Evolutionary conservation across 495 filamentous ascomycete genomes (phyloP), one percentile per base, ranked within the genome.

Genomic region (Daldinia vernicosa): DNA sequence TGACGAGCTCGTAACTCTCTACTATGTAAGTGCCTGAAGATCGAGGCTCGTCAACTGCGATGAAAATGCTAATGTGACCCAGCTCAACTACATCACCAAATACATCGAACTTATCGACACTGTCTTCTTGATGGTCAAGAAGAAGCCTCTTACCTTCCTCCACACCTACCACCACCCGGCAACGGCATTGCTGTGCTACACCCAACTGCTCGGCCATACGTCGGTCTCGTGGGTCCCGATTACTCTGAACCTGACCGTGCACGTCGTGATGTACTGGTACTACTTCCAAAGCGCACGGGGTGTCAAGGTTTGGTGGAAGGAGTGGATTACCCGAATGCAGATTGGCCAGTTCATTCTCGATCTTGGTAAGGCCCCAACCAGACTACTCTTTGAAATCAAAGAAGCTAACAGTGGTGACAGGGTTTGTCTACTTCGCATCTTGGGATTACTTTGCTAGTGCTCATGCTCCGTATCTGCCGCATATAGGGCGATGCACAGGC

Each of bases 381-480:
- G 19, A 47, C 43, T 15, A 47, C 7, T 11, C 3, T 47, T 47
- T 22, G 32, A 39, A 14, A 26, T 32, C 22, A 4, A 12, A 33
- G 11, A 17, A 26, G 40, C 67, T 70, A 72, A 80, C 52, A 74
- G 12, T 7, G 12, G 7, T 7, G 17, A 19, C 71, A 93, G 90
- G 88, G 66, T 96, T 95, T 82, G 91, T 97, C 76, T 97, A 97
- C 85, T 96, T 93, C 71, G 95, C 95, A 60, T 95, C 94, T 33
- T 97, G 92, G 82, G 95, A 91, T 68, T 97, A 96, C 84, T 94
- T 94, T 87, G 88, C 91, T 75, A 92, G 89, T 66, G 91, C 90
- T 73, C 97, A 98, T 89, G 97, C 91, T 85, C 88, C 88, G 19
- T 89, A 87, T 83, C 83, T 94, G 61, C 94, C 94, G 28, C 94